A percentile compares a stretch with the other conserved stretches of the same genome.
Evolutionary conservation across 2,329 filamentous ascomycete genomes (phyloP).

Genomic region (Aureobasidium sp.): DNA sequence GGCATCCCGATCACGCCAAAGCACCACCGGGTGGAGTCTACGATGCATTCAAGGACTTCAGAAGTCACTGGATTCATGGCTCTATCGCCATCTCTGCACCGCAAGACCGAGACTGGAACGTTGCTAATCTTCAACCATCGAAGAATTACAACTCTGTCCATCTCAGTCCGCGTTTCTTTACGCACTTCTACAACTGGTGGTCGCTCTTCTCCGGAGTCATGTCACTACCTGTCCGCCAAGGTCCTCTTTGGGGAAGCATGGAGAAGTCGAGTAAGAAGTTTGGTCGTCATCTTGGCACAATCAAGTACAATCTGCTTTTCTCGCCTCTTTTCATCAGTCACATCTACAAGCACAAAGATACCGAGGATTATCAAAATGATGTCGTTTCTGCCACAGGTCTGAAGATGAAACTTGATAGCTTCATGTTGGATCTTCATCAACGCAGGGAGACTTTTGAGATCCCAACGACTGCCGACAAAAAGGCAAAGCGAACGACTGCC

Average conservation of each 20-base stretch:
- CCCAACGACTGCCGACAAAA: conserved; percentile 57
- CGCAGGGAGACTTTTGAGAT: conserved; percentile 84
- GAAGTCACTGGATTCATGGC: conserved; percentile 92
- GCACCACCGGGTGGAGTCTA: conserved; percentile 50
- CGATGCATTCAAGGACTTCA: conserved; percentile 93
- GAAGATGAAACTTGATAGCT: conserved; percentile 91
- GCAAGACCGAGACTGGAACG: conserved; percentile 75
- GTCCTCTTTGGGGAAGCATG: conserved; percentile 78
- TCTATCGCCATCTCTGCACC: conserved; percentile 88
- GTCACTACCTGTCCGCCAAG: conserved; percentile 90
- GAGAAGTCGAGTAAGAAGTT: conserved; percentile 99
- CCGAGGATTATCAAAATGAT: conserved; percentile 70
- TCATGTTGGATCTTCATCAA: conserved; percentile 94
- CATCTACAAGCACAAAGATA: conserved; percentile 97
- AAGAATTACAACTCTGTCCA: conserved; percentile 95
- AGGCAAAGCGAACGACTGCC: conserved; percentile 72
- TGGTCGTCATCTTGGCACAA: conserved; percentile 89
- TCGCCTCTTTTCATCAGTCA: conserved; percentile 93
- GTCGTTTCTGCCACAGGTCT: conserved; percentile 88
- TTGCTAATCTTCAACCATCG: conserved; percentile 65
- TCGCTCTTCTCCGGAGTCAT: conserved; percentile 90
- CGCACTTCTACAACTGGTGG: conserved; percentile 98
- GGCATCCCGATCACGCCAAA: conserved; percentile 67
- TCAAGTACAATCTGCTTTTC: conserved; percentile 91
- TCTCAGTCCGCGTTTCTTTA: conserved; percentile 90